Conservation (phyloP, 1,284 basidiomycete genomes). For the Boletus chippewaensis region DNA sequence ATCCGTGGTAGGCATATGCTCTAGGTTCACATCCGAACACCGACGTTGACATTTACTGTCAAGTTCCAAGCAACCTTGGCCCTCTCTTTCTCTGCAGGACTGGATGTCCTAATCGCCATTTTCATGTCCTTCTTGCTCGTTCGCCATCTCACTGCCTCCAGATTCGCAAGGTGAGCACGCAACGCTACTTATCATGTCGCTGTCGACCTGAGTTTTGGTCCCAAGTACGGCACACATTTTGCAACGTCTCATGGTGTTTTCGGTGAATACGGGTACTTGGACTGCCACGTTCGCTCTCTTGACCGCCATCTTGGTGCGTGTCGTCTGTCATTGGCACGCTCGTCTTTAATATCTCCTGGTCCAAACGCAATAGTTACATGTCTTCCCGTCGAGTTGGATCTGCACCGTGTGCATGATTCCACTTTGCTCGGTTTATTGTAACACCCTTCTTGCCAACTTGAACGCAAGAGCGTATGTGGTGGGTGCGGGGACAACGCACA, state of each 20-base stretch:
- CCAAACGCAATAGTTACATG: not conserved
- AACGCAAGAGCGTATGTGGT: slow-evolving; percentile 9
- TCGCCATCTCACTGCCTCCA: not conserved
- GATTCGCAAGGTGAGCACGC: not conserved
- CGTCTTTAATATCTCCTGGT: not conserved
- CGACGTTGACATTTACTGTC: not conserved
- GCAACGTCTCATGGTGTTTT: slow-evolving; percentile 12
- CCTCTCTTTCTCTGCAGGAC: not conserved
- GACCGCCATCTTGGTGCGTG: slow-evolving; percentile 10
- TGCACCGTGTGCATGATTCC: slow-evolving; percentile 7
- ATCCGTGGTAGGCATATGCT: slow-evolving; percentile 2
- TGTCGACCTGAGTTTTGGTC: not conserved
- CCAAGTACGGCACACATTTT: slow-evolving; percentile 8
- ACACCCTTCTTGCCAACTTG: slow-evolving; percentile 19
- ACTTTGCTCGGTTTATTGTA: slow-evolving; percentile 13
- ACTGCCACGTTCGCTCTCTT: slow-evolving; percentile 14
- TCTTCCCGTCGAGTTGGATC: not conserved
- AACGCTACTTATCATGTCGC: not conserved
- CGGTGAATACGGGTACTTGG: slow-evolving; percentile 17
- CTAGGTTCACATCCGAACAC: not conserved
- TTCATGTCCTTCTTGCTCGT: not conserved
- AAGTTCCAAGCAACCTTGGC: not conserved
- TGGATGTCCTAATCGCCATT: not conserved
- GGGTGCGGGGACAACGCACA: not conserved
- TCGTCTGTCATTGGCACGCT: not conserved